Conservation (phyloP, 2,329 filamentous ascomycete species). For the Cercospora sojina region DNA sequence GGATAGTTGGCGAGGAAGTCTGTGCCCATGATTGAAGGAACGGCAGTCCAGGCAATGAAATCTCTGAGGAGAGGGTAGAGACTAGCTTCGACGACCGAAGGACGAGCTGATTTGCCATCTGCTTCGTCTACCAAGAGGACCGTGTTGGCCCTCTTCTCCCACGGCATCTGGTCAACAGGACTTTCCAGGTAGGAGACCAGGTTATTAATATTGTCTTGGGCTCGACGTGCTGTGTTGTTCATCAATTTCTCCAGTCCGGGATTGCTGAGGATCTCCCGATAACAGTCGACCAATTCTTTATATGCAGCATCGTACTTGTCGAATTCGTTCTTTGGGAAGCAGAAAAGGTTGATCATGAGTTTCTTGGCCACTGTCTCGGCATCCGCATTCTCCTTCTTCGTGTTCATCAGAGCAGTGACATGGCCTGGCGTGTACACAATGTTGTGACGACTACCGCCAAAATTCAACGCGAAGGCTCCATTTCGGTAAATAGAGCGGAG, state of each 20-base stretch:
- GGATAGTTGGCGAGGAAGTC: constrained; percentile 55
- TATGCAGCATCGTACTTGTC: constrained; percentile 40
- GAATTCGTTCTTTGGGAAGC: constrained; percentile 40
- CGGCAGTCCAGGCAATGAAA: constrained; percentile 55
- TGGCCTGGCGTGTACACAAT: constrained; percentile 52
- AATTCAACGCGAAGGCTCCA: constrained; percentile 51
- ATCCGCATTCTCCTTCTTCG: constrained; percentile 36
- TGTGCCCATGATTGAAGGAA: constrained; percentile 54
- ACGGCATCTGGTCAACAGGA: constrained; percentile 60
- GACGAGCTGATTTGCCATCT: constrained; percentile 41
- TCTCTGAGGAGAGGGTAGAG: constrained; percentile 55
- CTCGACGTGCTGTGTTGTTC: constrained; percentile 39
- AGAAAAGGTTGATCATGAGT: constrained; percentile 43
- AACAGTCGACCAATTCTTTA: constrained; percentile 37
- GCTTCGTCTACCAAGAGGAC: constrained; percentile 32
- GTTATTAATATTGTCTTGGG: constrained; percentile 52
- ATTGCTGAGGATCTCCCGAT: constrained; percentile 50
- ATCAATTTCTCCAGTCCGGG: constrained; percentile 48
- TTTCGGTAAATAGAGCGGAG: constrained; percentile 42
- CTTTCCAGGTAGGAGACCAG: constrained; percentile 60
- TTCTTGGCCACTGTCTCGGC: constrained; percentile 30
- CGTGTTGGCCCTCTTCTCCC: constrained; percentile 58
- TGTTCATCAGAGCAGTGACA: constrained; percentile 43
- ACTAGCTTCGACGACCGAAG: constrained; percentile 52
- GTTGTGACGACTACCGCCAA: constrained; percentile 52